phyloP scores from a whole-genome alignment of 441 rosid genomes.

The Gossypium lobatum region DNA sequence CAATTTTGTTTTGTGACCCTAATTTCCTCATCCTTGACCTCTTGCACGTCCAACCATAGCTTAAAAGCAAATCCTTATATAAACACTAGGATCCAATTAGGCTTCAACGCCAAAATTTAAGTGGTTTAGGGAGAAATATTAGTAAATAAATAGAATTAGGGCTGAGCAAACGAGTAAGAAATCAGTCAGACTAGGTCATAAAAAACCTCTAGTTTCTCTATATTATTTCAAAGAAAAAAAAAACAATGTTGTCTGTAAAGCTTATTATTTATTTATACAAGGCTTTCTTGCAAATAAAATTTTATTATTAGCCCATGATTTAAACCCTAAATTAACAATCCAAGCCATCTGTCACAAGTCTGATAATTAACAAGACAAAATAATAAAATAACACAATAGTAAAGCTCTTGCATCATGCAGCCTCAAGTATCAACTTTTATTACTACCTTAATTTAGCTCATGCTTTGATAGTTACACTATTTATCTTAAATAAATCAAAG shows the following conservation, averaged over 20 bases:
- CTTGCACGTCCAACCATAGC: background rate
- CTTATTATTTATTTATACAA: too few relatives aligned
- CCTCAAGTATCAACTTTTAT: background rate
- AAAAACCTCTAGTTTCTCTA: too few relatives aligned
- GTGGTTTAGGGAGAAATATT: background rate
- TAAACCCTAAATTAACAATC: too few relatives aligned
- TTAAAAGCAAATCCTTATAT: background rate
- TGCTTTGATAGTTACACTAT: background rate
- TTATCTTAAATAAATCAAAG: background rate
- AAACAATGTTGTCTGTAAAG: too few relatives aligned
- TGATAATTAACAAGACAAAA: too few relatives aligned
- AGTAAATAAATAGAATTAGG: background rate
- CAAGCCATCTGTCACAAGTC: too few relatives aligned
- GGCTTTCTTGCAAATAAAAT: too few relatives aligned
- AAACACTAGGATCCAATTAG: background rate
- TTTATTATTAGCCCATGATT: too few relatives aligned
- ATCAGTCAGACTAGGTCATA: too few relatives aligned
- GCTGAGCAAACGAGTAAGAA: background rate
- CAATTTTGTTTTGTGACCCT: background rate
- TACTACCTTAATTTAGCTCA: background rate
- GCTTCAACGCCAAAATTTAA: background rate
- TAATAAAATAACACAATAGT: too few relatives aligned
- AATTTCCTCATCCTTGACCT: background rate
- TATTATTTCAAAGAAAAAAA: too few relatives aligned
- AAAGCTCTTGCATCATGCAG: background rate